Conservation (phyloP, 768 basidiomycete genomes). For the Naganishia vaughanmartiniae region DNA sequence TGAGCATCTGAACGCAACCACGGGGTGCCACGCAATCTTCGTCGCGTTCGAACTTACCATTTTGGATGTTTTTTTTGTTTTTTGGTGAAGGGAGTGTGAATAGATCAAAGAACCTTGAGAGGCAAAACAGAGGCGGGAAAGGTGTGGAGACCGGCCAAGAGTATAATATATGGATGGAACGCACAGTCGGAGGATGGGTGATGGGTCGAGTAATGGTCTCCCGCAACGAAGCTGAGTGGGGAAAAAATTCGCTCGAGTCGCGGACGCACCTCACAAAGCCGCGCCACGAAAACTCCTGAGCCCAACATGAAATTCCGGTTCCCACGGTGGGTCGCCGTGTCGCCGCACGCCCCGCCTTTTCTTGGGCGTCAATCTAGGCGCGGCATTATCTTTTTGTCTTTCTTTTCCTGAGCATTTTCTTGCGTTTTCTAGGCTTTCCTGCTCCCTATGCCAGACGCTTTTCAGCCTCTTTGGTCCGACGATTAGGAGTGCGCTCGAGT, state of each 20-base stretch:
- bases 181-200: neutral
- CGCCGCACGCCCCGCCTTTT: neutral
- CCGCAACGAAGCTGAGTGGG: neutral
- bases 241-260: constrained; percentile 2
- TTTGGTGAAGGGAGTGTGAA: constrained; percentile 19
- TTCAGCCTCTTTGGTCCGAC: too few species aligned
- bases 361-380: neutral
- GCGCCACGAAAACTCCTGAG: neutral
- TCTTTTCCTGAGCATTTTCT: neutral
- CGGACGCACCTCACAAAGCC: neutral
- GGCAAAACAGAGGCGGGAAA: neutral
- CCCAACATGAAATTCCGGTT: constrained; percentile 1
- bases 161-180: constrained; percentile 14
- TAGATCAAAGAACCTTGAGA: constrained; percentile 1
- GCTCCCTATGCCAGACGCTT: too few species aligned
- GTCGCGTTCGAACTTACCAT: neutral
- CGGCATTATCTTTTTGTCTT: constrained; percentile 9
- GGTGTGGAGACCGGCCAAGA: neutral
- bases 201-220: too few species aligned
- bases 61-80: constrained; percentile 3
- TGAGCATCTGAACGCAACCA: neutral
- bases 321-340: neutral
- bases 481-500: neutral
- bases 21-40: neutral
- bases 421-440: too few species aligned